These are phyloP conservation scores for Chlorociboria aeruginascens DNA, from an alignment of 495 filamentous ascomycete species.

Conservation along the genomic window DNA sequence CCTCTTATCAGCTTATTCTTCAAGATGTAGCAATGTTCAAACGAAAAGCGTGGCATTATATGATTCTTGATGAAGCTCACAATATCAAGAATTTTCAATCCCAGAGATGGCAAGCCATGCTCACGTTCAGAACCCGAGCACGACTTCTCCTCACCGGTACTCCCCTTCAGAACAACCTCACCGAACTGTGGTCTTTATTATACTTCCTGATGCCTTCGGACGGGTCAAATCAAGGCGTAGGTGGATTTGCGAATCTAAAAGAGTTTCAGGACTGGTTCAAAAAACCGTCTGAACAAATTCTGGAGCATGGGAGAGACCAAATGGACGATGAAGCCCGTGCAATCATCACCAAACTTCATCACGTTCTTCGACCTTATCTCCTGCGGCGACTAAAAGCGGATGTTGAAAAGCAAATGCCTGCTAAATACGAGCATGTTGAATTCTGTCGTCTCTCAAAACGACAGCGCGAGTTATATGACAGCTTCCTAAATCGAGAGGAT, in stretches of 20 bases:
- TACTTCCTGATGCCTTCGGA: conserved; percentile 94
- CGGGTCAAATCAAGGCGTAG: conserved; percentile 53
- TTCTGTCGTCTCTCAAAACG: conserved; percentile 90
- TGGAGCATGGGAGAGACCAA: conserved; percentile 85
- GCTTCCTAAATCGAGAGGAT: conserved; percentile 87
- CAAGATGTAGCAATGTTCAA: conserved; percentile 91
- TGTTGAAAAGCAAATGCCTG: conserved; percentile 99
- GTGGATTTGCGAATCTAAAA: conserved; percentile 77
- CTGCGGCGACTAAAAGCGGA: conserved; percentile 90
- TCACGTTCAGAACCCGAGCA: conserved; percentile 81
- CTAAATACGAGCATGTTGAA: conserved; percentile 92
- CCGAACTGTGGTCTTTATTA: conserved; percentile 91
- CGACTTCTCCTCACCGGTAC: conserved; percentile 89
- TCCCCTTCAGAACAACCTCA: conserved; percentile 92
- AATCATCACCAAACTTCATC: conserved; percentile 84
- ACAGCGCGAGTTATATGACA: conserved; percentile 91
- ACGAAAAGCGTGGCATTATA: conserved; percentile 90
- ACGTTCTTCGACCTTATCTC: conserved; percentile 84
- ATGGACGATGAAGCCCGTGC: conserved; percentile 86
- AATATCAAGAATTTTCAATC: conserved; percentile 99
- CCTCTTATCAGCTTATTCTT: conserved; percentile 90
- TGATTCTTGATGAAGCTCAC: conserved; percentile 97
- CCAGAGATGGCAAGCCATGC: conserved; percentile 86
- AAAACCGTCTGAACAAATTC: conserved; percentile 83
- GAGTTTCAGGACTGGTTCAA: conserved; percentile 93